Conservation (phyloP, 2,329 filamentous ascomycete genomes). For the Diplodia corticola region DNA sequence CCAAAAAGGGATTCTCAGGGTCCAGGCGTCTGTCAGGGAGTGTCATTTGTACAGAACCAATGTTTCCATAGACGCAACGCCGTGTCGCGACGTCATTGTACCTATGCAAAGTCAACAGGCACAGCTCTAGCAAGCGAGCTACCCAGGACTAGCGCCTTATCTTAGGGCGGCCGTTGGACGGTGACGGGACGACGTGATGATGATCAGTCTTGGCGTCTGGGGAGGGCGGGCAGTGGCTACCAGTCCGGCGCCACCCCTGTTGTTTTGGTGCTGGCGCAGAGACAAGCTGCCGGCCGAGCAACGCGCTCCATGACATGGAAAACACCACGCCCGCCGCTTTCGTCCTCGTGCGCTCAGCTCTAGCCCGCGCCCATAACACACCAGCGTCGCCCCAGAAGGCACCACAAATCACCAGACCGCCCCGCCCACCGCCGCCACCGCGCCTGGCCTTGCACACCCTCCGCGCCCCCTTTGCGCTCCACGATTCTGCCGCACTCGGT, state of each 20-base stretch:
- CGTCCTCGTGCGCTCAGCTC: background rate
- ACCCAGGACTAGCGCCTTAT: background rate
- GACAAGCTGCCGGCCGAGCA: constrained; percentile 11
- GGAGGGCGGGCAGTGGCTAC: constrained; percentile 12
- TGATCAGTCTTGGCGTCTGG: constrained; percentile 22
- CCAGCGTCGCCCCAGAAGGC: background rate
- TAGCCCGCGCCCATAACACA: background rate
- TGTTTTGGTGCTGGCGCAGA: constrained; percentile 20
- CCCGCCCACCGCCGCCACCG: constrained; percentile 5
- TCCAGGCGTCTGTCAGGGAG: constrained; percentile 10
- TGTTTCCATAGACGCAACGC: background rate
- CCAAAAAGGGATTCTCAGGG: constrained; percentile 6
- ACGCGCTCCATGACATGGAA: constrained; percentile 12
- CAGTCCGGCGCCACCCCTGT: constrained; percentile 16
- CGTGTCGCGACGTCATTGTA: background rate
- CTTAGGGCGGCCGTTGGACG: constrained; percentile 8
- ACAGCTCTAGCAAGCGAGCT: background rate
- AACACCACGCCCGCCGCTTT: constrained; percentile 13
- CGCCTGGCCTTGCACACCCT: constrained; percentile 17
- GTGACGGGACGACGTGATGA: constrained; percentile 15
- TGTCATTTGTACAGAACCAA: background rate
- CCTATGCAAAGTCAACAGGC: background rate
- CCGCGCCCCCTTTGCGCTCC: constrained; percentile 20
- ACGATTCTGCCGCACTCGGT: constrained; percentile 16
- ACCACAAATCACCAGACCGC: constrained; percentile 2